Evolutionary conservation across 257 asterid species (phyloP), one percentile per base, ranked within the genome.

Genomic region (Solanum sejunctum): DNA sequence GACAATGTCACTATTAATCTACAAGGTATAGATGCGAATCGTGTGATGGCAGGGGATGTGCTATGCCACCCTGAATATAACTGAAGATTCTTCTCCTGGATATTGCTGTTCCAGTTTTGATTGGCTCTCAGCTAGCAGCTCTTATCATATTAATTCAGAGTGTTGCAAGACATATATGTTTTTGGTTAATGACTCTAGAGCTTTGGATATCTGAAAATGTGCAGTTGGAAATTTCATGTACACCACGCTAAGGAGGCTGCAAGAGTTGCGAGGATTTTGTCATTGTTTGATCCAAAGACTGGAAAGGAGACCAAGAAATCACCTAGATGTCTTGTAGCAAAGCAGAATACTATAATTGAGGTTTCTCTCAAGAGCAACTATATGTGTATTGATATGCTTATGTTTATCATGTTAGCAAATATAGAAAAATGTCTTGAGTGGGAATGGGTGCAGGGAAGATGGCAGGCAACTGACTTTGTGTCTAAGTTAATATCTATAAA

Each of bases 221-320:
- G 87, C 94, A 96, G 99, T 86, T 94, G 88, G 99, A 96, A 96
- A 86, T 91, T 95, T 85, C 98, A 96, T 89, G 87, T 94, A 88
- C 98, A 93, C 89, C 97, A 93, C 15, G 92, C 95, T 5, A 96
- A 94, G 88, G 97, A 92, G 88, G 98, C 94, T 45, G 99, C 99
- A 1, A 91, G 91, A 79, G 89, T 96, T 36, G 92, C 85, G 57
- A 94, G 86, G 89, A 92, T 94, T 86, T 54, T 91, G 87, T 89
- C 95, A 10, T 87, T 93, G 86, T 94, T 96, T 10, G 97, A 96
- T 87, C 93, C 98, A 3, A 96, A 94, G 88, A 94, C 99, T 1
- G 98, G 99, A 84, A 91, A 91, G 60, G 91, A 83, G 49, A 86
- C 88, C 71, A 96, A 96, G 88, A 96, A 91, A 88, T 91, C 97